phyloP scores from a whole-genome alignment of 108 stramenopile species.

The Tribonema minus region DNA sequence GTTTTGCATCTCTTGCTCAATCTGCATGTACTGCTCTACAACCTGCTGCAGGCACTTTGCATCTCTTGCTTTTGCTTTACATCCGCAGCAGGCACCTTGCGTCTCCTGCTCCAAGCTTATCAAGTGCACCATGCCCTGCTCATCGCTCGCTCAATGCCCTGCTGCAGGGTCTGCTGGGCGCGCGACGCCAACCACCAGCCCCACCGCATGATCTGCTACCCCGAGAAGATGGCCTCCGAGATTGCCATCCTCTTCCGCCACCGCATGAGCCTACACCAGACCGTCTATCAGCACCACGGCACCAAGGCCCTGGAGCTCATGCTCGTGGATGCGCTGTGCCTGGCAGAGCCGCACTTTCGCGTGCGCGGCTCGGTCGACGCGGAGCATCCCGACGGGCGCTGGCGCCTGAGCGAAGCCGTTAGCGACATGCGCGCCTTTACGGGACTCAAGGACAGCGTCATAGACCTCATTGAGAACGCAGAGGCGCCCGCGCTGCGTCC shows the following conservation, averaged over 20 bases:
- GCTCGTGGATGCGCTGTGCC: slow-evolving; percentile 41
- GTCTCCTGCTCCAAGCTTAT: too few relatives aligned
- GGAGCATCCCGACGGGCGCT: slow-evolving; percentile 32
- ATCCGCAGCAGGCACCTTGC: too few relatives aligned
- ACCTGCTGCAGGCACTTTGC: too few relatives aligned
- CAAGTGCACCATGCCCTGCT: too few relatives aligned
- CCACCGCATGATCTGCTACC: slow-evolving; percentile 67
- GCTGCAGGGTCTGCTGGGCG: slow-evolving; percentile 11
- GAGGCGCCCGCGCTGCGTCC: slow-evolving; percentile 2
- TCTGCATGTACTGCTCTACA: too few relatives aligned
- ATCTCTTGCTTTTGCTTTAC: too few relatives aligned
- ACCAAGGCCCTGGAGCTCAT: slow-evolving; percentile 65
- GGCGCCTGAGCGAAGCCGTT: slow-evolving; percentile 43
- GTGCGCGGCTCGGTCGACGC: slow-evolving; percentile 23
- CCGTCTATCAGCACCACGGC: slow-evolving; percentile 78
- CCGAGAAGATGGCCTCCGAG: slow-evolving; percentile 65
- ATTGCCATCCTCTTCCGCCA: slow-evolving; percentile 68
- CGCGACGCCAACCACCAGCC: background rate
- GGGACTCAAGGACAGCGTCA: slow-evolving; percentile 6
- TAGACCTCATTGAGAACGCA: slow-evolving; percentile 36
- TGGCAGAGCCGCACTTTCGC: slow-evolving; percentile 33
- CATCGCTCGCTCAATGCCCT: too few relatives aligned
- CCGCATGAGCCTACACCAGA: slow-evolving; percentile 67
- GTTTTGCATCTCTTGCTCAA: too few relatives aligned
- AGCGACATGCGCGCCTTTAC: slow-evolving; percentile 25